These are phyloP conservation scores for Komagataella kurtzmanii DNA, from an alignment of 805 yeast genomes.

Conservation along the genomic window DNA sequence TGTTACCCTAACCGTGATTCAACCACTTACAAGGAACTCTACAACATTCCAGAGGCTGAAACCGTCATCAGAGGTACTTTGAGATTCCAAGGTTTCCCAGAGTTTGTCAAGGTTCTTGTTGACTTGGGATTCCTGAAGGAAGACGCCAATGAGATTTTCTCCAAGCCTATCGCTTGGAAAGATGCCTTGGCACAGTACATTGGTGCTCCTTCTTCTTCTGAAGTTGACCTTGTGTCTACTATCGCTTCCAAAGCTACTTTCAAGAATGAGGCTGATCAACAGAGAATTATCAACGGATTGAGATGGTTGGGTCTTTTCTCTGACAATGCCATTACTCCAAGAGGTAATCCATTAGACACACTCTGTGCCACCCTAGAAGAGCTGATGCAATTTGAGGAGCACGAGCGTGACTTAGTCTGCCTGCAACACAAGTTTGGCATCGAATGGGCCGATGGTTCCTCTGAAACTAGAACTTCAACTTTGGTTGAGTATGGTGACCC, in stretches of 20 bases:
- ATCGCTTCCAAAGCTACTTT: conserved; percentile 70
- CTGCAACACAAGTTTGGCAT: conserved; percentile 97
- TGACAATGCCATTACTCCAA: conserved; percentile 62
- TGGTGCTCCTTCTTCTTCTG: conserved; percentile 58
- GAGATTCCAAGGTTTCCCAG: conserved; percentile 98
- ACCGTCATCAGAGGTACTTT: conserved; percentile 94
- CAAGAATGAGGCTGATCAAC: conserved; percentile 71
- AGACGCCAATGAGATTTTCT: conserved; percentile 46
- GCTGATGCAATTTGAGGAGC: conserved; percentile 90
- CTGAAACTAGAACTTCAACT: conserved; percentile 90
- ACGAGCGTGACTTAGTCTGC: conserved; percentile 90
- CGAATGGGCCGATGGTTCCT: conserved; percentile 87
- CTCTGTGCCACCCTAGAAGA: conserved; percentile 93
- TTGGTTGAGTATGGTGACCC: conserved; percentile 87
- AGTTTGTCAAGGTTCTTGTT: conserved; percentile 88
- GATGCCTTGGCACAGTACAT: conserved; percentile 68
- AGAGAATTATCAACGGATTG: conserved; percentile 78
- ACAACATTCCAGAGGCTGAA: conserved; percentile 93
- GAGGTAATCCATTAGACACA: conserved; percentile 91
- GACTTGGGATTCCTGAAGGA: conserved; percentile 90
- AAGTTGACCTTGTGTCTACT: conserved; percentile 61
- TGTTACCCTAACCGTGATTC: conserved; percentile 98
- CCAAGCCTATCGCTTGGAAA: conserved; percentile 63
- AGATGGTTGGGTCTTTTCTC: conserved; percentile 92
- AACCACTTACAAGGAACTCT: conserved; percentile 82